Evolutionary conservation across 106 monocot genomes (phyloP).

Genomic region (Dendrobium huoshanense): DNA sequence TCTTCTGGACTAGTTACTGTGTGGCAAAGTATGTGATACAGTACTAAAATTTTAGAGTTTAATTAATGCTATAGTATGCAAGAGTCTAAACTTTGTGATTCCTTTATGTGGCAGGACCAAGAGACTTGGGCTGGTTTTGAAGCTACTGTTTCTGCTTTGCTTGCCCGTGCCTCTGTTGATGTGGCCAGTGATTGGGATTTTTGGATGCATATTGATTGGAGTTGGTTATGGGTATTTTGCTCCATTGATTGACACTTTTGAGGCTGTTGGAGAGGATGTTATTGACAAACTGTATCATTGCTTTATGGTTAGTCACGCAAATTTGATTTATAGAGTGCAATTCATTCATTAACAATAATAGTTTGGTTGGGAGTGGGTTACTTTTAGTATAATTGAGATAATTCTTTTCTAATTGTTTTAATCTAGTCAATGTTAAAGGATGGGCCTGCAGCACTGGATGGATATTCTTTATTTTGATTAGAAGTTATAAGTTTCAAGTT

Average conservation of each 20-base stretch:
- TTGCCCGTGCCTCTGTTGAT: slow-evolving; percentile 61
- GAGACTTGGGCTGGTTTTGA: slow-evolving; percentile 58
- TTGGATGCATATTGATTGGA: slow-evolving; percentile 59
- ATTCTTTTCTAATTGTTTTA: too few relatives aligned
- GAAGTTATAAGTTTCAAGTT: too few relatives aligned
- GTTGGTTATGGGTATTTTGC: slow-evolving; percentile 66
- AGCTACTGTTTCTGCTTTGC: slow-evolving; percentile 30
- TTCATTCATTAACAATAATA: background rate
- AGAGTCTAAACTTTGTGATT: background rate
- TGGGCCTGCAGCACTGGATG: too few relatives aligned
- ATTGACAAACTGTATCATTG: slow-evolving; percentile 64
- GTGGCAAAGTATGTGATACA: slow-evolving; percentile 37
- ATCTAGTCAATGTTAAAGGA: too few relatives aligned
- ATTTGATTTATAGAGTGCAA: background rate
- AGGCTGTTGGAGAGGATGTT: slow-evolving; percentile 49
- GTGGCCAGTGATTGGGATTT: slow-evolving; percentile 46
- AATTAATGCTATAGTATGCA: background rate
- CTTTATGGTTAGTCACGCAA: slow-evolving; percentile 49
- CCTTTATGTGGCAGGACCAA: slow-evolving; percentile 42
- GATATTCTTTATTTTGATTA: too few relatives aligned
- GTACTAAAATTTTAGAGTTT: background rate
- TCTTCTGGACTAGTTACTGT: slow-evolving; percentile 80
- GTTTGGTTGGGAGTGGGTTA: too few relatives aligned
- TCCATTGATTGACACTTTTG: slow-evolving; percentile 79
- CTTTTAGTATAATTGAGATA: too few relatives aligned